Percentiles rank a stretch among this genome's conserved stretches.
These are phyloP conservation scores for Boletus albobrunnescens DNA, from an alignment of 1,284 basidiomycete genomes.

Conservation along the genomic window DNA sequence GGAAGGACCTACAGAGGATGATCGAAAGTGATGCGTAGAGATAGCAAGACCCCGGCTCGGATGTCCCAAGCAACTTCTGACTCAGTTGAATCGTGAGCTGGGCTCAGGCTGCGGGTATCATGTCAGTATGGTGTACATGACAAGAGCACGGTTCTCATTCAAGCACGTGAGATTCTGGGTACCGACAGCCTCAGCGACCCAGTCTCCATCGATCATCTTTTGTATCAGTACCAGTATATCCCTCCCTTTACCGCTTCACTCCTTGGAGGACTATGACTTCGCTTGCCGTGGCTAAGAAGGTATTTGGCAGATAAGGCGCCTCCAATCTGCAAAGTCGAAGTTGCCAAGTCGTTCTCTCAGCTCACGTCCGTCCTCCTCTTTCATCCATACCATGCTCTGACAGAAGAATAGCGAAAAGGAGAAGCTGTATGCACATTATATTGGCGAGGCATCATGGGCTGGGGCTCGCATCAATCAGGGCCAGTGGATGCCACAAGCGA, in stretches of 20 bases:
- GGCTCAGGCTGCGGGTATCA: no score
- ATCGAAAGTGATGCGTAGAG: not conserved
- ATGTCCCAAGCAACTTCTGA: no score
- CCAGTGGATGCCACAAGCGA: slow-evolving; percentile 66
- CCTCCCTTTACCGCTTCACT: not conserved
- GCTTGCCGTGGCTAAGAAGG: slow-evolving; percentile 48
- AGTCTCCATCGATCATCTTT: slow-evolving; percentile 14
- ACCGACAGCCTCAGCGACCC: no score
- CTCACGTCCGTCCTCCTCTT: slow-evolving; percentile 46
- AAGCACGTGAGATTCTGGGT: no score
- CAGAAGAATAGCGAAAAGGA: slow-evolving; percentile 52
- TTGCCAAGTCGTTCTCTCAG: slow-evolving; percentile 61
- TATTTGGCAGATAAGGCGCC: slow-evolving; percentile 67
- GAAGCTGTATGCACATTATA: slow-evolving; percentile 71
- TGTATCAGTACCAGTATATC: not conserved
- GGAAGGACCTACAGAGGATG: slow-evolving; percentile 47
- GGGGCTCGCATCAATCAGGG: slow-evolving; percentile 78
- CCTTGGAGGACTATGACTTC: slow-evolving; percentile 34
- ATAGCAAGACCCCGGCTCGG: no score
- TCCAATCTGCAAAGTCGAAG: slow-evolving; percentile 65
- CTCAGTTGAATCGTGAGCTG: no score
- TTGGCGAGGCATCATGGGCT: slow-evolving; percentile 72
- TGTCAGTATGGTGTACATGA: no score
- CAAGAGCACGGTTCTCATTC: no score
- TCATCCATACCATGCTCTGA: not conserved